Conservation (phyloP, 1,284 basidiomycete genomes). For the Hemileia vastatrix region DNA sequence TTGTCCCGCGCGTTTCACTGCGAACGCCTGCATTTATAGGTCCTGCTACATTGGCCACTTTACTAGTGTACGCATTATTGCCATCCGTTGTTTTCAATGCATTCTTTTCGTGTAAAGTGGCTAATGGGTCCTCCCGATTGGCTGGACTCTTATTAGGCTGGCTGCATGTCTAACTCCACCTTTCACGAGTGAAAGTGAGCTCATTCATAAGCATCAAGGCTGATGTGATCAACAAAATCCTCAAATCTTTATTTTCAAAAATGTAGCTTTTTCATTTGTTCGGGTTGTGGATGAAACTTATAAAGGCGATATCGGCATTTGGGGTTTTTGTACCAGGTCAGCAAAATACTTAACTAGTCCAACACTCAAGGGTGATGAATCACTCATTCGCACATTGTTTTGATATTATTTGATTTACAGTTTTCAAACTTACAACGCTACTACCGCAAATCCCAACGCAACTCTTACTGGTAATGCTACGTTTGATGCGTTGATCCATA, state of each 20-base stretch:
- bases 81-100: no score
- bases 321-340: constrained; percentile 17
- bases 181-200: no score
- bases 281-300: constrained; percentile 7
- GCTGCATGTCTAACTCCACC: no score
- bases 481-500: constrained; percentile 8
- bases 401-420: constrained; percentile 2
- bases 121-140: no score
- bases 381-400: neutral
- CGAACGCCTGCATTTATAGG: constrained; percentile 15
- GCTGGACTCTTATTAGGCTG: no score
- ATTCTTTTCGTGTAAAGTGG: no score
- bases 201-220: no score
- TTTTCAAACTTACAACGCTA: constrained; percentile 7
- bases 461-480: constrained; percentile 13
- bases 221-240: no score
- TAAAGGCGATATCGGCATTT: constrained; percentile 7
- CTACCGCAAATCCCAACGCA: constrained; percentile 12
- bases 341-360: neutral
- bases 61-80: constrained; percentile 13
- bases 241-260: neutral
- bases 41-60: constrained; percentile 8
- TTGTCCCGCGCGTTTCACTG: constrained; percentile 11
- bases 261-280: constrained; percentile 7
- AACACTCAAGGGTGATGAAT: neutral